These are phyloP conservation scores for Perilla frutescens DNA, from an alignment of 257 asterid species.

Conservation along the genomic window DNA sequence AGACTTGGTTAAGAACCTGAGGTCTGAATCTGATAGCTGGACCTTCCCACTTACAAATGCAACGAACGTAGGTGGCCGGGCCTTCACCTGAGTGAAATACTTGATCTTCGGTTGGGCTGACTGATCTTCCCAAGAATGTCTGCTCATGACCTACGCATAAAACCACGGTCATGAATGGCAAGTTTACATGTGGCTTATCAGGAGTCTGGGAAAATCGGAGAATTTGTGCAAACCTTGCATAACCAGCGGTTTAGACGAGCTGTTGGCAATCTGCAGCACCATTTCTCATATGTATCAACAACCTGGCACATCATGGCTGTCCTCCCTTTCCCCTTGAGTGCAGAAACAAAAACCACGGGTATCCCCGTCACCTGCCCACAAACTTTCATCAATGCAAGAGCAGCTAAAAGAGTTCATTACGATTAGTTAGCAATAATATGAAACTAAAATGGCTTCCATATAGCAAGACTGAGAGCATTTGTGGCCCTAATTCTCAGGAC, in stretches of 20 bases:
- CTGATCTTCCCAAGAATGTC: constrained; percentile 96
- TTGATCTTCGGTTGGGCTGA: constrained; percentile 95
- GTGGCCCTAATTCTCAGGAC: no score
- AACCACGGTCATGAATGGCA: not conserved
- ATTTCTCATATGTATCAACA: constrained; percentile 76
- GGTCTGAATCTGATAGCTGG: constrained; percentile 70
- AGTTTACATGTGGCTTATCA: not conserved
- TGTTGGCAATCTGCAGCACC: constrained; percentile 88
- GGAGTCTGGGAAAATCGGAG: not conserved
- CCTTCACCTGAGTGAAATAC: constrained; percentile 96
- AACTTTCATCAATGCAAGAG: constrained; percentile 27
- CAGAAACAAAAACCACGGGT: constrained; percentile 93
- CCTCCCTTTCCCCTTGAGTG: constrained; percentile 84
- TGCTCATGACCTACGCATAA: constrained; percentile 80
- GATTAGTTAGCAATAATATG: not conserved
- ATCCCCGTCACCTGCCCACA: constrained; percentile 73
- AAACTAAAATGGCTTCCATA: not conserved
- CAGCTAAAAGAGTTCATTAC: not conserved
- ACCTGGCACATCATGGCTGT: constrained; percentile 77
- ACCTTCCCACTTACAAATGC: constrained; percentile 81
- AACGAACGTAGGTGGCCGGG: constrained; percentile 95
- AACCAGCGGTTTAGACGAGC: constrained; percentile 94
- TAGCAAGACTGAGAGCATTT: no score
- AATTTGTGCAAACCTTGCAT: constrained; percentile 60
- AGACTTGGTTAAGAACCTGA: constrained; percentile 85